These are phyloP conservation scores for Barnettozyma siamensis DNA, from an alignment of 805 yeast genomes.

Conservation along the genomic window DNA sequence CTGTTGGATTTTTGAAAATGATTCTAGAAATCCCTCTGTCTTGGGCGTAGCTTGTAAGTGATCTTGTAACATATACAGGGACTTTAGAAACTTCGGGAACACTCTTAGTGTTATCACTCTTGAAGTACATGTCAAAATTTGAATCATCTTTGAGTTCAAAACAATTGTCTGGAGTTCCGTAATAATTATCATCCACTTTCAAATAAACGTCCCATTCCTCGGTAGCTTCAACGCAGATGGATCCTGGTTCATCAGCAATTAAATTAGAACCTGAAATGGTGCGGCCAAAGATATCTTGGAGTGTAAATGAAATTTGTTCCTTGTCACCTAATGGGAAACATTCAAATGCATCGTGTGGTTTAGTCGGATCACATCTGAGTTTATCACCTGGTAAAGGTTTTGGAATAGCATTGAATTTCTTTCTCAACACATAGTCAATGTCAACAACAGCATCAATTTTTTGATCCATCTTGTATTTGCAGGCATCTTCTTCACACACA, in stretches of 20 bases:
- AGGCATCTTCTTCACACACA: conserved; percentile 37
- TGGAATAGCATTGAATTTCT: conserved; percentile 65
- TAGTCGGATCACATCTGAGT: conserved; percentile 67
- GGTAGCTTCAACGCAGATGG: conserved; percentile 39
- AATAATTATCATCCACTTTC: conserved; percentile 24
- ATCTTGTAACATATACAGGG: conserved; percentile 72
- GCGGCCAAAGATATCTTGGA: conserved; percentile 68
- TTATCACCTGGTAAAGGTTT: conserved; percentile 66
- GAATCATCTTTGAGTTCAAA: conserved; percentile 28
- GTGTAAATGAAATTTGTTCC: conserved; percentile 40
- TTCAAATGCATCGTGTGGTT: conserved; percentile 52
- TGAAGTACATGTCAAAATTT: conserved; percentile 26
- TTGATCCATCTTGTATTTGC: conserved; percentile 55
- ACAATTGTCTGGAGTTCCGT: conserved; percentile 31
- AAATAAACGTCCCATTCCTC: conserved; percentile 43
- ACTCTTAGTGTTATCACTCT: conserved; percentile 39
- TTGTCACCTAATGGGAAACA: conserved; percentile 74
- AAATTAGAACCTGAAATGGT: conserved; percentile 58
- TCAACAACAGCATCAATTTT: conserved; percentile 68
- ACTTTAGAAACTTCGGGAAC: conserved; percentile 40
- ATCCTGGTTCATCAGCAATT: conserved; percentile 39
- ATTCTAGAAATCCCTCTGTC: conserved; percentile 87
- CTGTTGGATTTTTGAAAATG: conserved; percentile 63
- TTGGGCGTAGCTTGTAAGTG: conserved; percentile 87
- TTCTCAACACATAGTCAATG: conserved; percentile 59